These are phyloP conservation scores for Aspergillus novofumigatus DNA, from an alignment of 2,329 filamentous ascomycete genomes.

Conservation along the genomic window DNA sequence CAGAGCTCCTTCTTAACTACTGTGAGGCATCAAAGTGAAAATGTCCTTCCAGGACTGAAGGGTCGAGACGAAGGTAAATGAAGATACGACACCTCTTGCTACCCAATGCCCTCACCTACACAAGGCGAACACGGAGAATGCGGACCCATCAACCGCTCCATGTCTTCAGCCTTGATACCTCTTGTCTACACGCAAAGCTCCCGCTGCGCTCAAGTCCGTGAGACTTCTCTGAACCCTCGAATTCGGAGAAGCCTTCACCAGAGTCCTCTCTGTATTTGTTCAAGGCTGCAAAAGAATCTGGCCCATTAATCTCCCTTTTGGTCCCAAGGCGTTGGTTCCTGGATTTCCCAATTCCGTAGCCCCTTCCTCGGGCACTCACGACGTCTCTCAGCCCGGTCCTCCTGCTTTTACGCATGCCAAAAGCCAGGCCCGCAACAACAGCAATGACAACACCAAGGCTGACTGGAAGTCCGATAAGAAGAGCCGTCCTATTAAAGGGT, in stretches of 20 bases:
- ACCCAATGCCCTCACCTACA: not conserved
- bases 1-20: not conserved
- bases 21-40: not conserved
- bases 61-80: not conserved
- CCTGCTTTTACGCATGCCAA: slow-evolving; percentile 41
- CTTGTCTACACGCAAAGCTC: slow-evolving; percentile 33
- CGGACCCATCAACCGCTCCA: slow-evolving; percentile 21
- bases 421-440: slow-evolving; percentile 35
- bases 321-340: slow-evolving; percentile 31
- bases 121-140: not conserved
- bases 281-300: slow-evolving; percentile 27
- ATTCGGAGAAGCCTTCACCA: slow-evolving; percentile 13
- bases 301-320: slow-evolving; percentile 22
- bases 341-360: slow-evolving; percentile 36
- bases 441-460: slow-evolving; percentile 33
- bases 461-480: slow-evolving; percentile 42
- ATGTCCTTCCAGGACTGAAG: not conserved
- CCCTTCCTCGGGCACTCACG: slow-evolving; percentile 32
- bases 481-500: slow-evolving; percentile 29
- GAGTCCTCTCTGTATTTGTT: slow-evolving; percentile 21
- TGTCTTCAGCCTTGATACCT: slow-evolving; percentile 36
- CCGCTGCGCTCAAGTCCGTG: slow-evolving; percentile 26
- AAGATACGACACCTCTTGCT: not conserved
- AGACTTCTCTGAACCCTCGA: slow-evolving; percentile 23
- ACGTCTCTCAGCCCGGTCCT: slow-evolving; percentile 33